Evolutionary conservation across 139 green algal species (phyloP).

Genomic region (Chlorella sp.): DNA sequence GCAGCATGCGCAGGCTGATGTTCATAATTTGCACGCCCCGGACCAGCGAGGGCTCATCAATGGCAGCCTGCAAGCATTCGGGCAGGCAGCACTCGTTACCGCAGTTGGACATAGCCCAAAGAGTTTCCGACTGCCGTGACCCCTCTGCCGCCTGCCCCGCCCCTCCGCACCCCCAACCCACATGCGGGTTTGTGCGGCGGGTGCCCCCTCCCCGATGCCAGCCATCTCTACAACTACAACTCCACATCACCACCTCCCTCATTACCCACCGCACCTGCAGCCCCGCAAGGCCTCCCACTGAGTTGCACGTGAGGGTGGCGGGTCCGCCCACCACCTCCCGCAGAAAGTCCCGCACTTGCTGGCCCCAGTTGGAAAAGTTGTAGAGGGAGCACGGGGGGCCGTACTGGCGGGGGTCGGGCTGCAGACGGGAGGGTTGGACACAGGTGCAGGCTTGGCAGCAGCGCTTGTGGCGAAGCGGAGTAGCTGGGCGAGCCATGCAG

Average conservation of each 20-base stretch:
- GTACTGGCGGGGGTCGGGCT: constrained; percentile 66
- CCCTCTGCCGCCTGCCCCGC: no score
- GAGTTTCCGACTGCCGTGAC: no score
- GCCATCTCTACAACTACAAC: no score
- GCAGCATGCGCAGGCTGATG: constrained; percentile 81
- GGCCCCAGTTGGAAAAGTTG: constrained; percentile 71
- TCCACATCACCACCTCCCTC: no score
- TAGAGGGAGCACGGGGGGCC: constrained; percentile 69
- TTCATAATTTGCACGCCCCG: constrained; percentile 83
- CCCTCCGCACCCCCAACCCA: no score
- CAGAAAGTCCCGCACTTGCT: constrained; percentile 88
- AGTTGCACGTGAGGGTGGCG: constrained; percentile 87
- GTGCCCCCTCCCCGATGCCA: no score
- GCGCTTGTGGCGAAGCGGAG: no score
- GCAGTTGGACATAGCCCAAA: no score
- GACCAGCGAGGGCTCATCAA: constrained; percentile 62
- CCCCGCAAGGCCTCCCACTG: constrained; percentile 77
- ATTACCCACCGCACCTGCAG: constrained; percentile 51
- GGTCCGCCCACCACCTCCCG: constrained; percentile 58
- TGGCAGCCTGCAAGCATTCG: constrained; percentile 49
- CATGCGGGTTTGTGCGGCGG: no score
- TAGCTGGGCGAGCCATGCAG: background rate
- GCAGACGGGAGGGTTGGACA: constrained; percentile 68
- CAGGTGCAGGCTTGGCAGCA: constrained; percentile 10
- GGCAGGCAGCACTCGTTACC: no score